Evolutionary conservation across 768 basidiomycete genomes (phyloP).

Genomic region (Tricholoma flavovirens): DNA sequence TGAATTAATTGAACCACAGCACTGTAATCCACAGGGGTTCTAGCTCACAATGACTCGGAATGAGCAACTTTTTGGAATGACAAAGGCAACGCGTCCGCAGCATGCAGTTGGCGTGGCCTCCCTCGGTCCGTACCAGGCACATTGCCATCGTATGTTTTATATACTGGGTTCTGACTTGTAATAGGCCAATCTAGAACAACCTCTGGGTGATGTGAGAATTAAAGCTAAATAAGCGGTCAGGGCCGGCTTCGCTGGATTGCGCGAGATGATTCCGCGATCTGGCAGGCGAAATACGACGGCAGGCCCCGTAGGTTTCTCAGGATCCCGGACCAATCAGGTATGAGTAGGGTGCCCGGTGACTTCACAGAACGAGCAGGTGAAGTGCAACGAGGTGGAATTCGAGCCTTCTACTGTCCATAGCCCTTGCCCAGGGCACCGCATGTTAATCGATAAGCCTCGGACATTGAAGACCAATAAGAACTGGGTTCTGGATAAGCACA

Average conservation of each 20-base stretch:
- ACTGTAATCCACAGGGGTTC: background rate
- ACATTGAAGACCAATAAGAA: background rate
- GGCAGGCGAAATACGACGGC: background rate
- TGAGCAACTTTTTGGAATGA: background rate
- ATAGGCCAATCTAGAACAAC: too few relatives aligned
- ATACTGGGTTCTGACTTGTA: too few relatives aligned
- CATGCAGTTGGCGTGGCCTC: background rate
- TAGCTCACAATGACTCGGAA: background rate
- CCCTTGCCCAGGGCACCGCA: background rate
- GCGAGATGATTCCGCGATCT: background rate
- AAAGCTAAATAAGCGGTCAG: background rate
- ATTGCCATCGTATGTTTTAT: background rate
- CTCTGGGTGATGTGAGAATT: background rate
- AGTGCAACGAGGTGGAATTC: background rate
- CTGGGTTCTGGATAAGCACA: background rate
- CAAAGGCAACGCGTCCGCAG: slow-evolving; percentile 1
- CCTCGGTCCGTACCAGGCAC: background rate
- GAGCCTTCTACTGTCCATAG: background rate
- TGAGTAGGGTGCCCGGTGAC: background rate
- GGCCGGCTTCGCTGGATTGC: background rate
- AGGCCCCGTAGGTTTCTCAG: background rate
- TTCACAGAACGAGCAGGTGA: background rate
- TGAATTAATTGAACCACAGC: background rate
- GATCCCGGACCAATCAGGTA: background rate
- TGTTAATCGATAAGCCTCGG: background rate